Conservation (phyloP, 257 asterid genomes). For the Vinca minor region DNA sequence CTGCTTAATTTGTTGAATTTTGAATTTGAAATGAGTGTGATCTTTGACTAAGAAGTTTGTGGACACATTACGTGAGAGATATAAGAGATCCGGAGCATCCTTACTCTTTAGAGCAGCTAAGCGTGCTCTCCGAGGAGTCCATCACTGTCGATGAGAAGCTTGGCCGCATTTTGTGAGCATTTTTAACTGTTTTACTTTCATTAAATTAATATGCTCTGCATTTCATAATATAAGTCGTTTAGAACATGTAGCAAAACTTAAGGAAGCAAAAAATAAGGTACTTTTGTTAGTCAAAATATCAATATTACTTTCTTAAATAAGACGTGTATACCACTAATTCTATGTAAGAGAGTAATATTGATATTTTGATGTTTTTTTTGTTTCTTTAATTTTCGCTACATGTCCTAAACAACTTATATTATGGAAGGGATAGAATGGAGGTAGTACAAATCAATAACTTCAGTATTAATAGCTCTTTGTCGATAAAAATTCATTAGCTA, state of each 20-base stretch:
- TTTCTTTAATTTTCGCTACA: no score
- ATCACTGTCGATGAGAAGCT: conserved; percentile 79
- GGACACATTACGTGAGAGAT: conserved; percentile 63
- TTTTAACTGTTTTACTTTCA: not conserved
- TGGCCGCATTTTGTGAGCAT: conserved; percentile 66
- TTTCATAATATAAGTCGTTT: no score
- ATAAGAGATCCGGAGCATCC: conserved; percentile 98
- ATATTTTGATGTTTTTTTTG: no score
- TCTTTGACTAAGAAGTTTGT: conserved; percentile 47
- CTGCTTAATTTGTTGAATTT: not conserved
- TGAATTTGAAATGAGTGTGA: conserved; percentile 10
- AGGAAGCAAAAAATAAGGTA: no score
- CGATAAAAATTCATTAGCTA: not conserved
- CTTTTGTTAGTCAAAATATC: no score
- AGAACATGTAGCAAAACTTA: no score
- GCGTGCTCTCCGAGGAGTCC: conserved; percentile 84
- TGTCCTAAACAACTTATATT: no score
- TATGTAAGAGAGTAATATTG: no score
- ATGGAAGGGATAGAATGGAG: no score
- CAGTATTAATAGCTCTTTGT: not conserved
- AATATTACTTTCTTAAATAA: no score
- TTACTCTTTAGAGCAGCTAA: conserved; percentile 82
- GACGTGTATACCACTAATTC: no score
- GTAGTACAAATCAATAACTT: not conserved
- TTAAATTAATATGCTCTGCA: not conserved